Evolutionary conservation across 345 rosid species (phyloP), one percentile per base, ranked within the genome.

Genomic region (Rhodamnia rubescens): DNA sequence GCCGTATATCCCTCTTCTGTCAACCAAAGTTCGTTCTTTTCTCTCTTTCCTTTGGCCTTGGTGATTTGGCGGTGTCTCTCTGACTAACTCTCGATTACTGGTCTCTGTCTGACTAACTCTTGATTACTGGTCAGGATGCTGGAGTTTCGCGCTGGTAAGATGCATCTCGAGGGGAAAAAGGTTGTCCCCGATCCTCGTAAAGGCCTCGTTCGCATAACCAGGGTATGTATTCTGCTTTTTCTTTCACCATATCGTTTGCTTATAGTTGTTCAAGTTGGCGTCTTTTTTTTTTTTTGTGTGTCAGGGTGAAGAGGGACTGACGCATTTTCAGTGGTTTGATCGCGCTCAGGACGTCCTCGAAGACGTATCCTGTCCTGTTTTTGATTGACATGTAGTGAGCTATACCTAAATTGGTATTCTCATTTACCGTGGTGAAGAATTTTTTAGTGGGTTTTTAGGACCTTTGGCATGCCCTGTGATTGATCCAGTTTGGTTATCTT

Each of bases 61-160:
- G 26, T 53, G 57, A 82, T 82, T 26, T 10, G 56, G 27, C 57
- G 57, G 83, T 20, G 83, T 50, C 36, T 27, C 1, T 82, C 22
- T 22, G 55, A 55, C 58, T 16, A 24, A 11, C 42, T 29, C 11
- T 59, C 9, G 50, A 47, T 47, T 47, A 47, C 11, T 9, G 50
- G 50, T 47, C 13, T 50, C 36, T 27, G 0, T 82, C 22, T 22
- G 55, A 55, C 58, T 16, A 24, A 11, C 42, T 29, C 11, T 59
- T 47, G 50, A 47, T 47, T 47, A 47, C 11, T 9, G 50, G 50
- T 47, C 13, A 88, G 86, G 69, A 87, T 97, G 95, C 85, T 97
- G 85, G 98, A 97, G 92, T 97, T 97, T 90, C 98, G 98, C 87
- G 98, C 99, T 84, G 99, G 99, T 85, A 97, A 96, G 91, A 96